phyloP scores from a whole-genome alignment of 2,329 filamentous ascomycete species.

The Arthrobotrys sphaeroides region DNA sequence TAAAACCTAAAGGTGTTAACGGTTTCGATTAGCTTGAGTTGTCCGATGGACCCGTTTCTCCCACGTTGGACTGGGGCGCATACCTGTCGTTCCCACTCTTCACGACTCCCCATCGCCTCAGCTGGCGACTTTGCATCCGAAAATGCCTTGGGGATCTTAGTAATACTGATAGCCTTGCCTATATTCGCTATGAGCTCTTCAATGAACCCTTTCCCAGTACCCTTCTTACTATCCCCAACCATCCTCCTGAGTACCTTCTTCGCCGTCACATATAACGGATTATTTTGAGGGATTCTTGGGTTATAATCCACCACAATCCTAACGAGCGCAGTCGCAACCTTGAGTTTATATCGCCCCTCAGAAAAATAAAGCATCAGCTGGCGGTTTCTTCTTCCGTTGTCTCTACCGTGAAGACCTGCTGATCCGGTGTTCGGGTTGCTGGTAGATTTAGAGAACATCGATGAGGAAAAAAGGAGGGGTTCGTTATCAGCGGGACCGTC shows the following conservation, averaged over 20 bases:
- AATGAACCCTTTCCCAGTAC: conserved; percentile 20
- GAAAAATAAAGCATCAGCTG: conserved; percentile 37
- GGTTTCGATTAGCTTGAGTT: background rate
- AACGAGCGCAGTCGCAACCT: conserved; percentile 35
- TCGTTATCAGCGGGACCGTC: conserved; percentile 65
- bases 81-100: conserved; percentile 46
- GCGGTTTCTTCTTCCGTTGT: conserved; percentile 10
- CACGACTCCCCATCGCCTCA: conserved; percentile 14
- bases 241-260: conserved; percentile 39
- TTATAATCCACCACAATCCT: conserved; percentile 32
- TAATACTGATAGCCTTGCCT: conserved; percentile 9
- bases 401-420: too few relatives aligned
- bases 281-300: conserved; percentile 11
- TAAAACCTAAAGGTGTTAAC: conserved; percentile 60
- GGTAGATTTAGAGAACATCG: conserved; percentile 46
- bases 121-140: background rate
- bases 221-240: conserved; percentile 24
- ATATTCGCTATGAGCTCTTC: conserved; percentile 39
- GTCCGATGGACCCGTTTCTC: background rate
- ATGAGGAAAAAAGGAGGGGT: conserved; percentile 60
- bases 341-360: conserved; percentile 32
- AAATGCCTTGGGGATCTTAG: conserved; percentile 23
- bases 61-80: background rate
- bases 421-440: conserved; percentile 19
- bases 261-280: conserved; percentile 23